phyloP scores from a whole-genome alignment of 108 stramenopile species.

The Cyclotella cryptica region DNA sequence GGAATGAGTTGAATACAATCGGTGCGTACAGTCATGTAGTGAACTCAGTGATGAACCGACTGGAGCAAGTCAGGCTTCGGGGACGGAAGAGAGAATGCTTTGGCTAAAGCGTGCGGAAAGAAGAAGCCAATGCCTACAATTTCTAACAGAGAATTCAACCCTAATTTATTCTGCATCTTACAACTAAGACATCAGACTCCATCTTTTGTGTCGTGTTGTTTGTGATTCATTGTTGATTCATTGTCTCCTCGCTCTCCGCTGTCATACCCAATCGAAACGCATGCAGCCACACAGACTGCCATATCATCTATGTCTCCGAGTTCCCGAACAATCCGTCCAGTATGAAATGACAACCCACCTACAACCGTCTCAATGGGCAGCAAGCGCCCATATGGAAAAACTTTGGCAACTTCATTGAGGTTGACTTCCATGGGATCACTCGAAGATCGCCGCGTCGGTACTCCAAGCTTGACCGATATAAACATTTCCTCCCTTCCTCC shows the following conservation, averaged over 20 bases:
- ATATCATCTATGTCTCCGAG: slow-evolving; percentile 72
- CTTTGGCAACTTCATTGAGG: slow-evolving; percentile 56
- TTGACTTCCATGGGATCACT: slow-evolving; percentile 42
- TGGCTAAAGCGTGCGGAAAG: slow-evolving; percentile 60
- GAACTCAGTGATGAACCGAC: slow-evolving; percentile 61
- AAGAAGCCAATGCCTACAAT: neutral
- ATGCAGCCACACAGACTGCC: slow-evolving; percentile 71
- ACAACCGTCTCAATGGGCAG: slow-evolving; percentile 66
- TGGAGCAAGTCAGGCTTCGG: slow-evolving; percentile 86
- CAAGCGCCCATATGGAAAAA: slow-evolving; percentile 68
- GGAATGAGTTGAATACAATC: neutral
- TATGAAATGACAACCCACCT: slow-evolving; percentile 71
- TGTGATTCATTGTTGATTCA: slow-evolving; percentile 27
- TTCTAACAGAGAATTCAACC: no score
- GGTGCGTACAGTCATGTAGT: slow-evolving; percentile 30
- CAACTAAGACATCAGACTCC: slow-evolving; percentile 7
- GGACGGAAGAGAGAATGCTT: slow-evolving; percentile 95
- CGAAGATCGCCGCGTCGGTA: slow-evolving; percentile 38
- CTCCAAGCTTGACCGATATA: slow-evolving; percentile 70
- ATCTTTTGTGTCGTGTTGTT: slow-evolving; percentile 60
- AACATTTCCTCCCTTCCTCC: slow-evolving; percentile 75
- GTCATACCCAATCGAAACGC: slow-evolving; percentile 73
- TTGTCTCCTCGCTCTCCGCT: slow-evolving; percentile 25
- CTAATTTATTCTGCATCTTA: no score
- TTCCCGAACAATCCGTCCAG: slow-evolving; percentile 75